These are phyloP conservation scores for Calonectria montana DNA, from an alignment of 2,329 filamentous ascomycete genomes.

Conservation along the genomic window DNA sequence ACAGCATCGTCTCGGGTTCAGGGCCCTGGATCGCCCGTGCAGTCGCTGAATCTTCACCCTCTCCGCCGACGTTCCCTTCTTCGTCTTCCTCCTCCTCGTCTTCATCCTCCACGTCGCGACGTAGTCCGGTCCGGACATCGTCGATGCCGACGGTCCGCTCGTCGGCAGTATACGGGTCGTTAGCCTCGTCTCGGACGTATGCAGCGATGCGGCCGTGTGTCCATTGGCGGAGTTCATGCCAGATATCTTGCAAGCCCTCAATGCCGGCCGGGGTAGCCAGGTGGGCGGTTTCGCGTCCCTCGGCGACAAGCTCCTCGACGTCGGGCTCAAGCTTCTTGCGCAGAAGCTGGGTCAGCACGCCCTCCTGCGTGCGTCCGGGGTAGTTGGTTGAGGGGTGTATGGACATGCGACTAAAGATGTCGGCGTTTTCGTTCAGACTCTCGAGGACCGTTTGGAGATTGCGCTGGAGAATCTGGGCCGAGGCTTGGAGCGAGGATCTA, in stretches of 20 bases:
- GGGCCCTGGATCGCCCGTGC: slow-evolving; percentile 50
- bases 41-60: slow-evolving; percentile 25
- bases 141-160: slow-evolving; percentile 75
- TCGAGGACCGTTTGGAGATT: slow-evolving; percentile 76
- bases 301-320: slow-evolving; percentile 78
- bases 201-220: slow-evolving; percentile 53
- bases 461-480: slow-evolving; percentile 75
- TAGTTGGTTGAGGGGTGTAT: slow-evolving; percentile 82
- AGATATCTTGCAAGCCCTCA: slow-evolving; percentile 64
- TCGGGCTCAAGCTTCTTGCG: slow-evolving; percentile 86
- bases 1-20: slow-evolving; percentile 61
- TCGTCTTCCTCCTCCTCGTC: slow-evolving; percentile 66
- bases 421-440: slow-evolving; percentile 72
- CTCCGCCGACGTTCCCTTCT: slow-evolving; percentile 36
- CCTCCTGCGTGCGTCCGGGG: slow-evolving; percentile 75
- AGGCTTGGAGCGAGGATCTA: slow-evolving; percentile 79
- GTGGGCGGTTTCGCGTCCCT: slow-evolving; percentile 64
- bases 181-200: slow-evolving; percentile 57
- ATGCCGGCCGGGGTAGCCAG: slow-evolving; percentile 57
- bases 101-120: slow-evolving; percentile 63
- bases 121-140: slow-evolving; percentile 78
- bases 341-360: slow-evolving; percentile 75
- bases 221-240: slow-evolving; percentile 60
- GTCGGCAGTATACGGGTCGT: slow-evolving; percentile 77
- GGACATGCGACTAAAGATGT: slow-evolving; percentile 76